phyloP scores from a whole-genome alignment of 805 yeast genomes.

The Candida insectalens region DNA sequence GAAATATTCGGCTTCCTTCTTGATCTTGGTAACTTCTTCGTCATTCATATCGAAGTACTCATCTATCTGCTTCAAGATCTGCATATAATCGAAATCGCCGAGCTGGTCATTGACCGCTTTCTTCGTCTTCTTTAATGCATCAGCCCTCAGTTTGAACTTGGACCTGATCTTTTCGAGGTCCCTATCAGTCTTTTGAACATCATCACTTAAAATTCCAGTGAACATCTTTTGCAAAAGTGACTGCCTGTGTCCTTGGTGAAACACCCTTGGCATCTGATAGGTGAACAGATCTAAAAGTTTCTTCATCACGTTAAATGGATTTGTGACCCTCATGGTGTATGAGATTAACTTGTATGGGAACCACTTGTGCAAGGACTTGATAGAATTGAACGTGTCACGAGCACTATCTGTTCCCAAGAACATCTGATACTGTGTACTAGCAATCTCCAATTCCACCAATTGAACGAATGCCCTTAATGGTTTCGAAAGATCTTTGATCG shows the following conservation, averaged over 20 bases:
- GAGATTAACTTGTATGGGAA: conserved; percentile 76
- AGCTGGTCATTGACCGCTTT: not conserved
- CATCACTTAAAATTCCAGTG: conserved; percentile 65
- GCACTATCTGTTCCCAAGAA: conserved; percentile 78
- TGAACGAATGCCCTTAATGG: conserved; percentile 62
- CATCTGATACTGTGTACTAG: conserved; percentile 74
- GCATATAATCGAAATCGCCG: conserved; percentile 3
- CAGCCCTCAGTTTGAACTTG: conserved; percentile 20
- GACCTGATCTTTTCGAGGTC: conserved; percentile 37
- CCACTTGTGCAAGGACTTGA: conserved; percentile 60
- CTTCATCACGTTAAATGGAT: conserved; percentile 79
- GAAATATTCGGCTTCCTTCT: conserved; percentile 19
- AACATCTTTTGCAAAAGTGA: conserved; percentile 70
- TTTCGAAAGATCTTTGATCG: conserved; percentile 52
- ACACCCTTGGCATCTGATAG: conserved; percentile 61
- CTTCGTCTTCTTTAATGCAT: not conserved
- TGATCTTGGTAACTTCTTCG: conserved; percentile 18
- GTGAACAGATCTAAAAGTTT: conserved; percentile 72
- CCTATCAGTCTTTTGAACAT: conserved; percentile 51
- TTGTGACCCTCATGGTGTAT: conserved; percentile 71
- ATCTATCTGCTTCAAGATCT: conserved; percentile 17
- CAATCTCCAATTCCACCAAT: conserved; percentile 75
- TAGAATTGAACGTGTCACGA: conserved; percentile 61
- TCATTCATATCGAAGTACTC: conserved; percentile 20
- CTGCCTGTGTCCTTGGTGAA: conserved; percentile 25